Evolutionary conservation across 371 early-diverging fungal genomes (phyloP).

Genomic region (Mucor plumbeus): DNA sequence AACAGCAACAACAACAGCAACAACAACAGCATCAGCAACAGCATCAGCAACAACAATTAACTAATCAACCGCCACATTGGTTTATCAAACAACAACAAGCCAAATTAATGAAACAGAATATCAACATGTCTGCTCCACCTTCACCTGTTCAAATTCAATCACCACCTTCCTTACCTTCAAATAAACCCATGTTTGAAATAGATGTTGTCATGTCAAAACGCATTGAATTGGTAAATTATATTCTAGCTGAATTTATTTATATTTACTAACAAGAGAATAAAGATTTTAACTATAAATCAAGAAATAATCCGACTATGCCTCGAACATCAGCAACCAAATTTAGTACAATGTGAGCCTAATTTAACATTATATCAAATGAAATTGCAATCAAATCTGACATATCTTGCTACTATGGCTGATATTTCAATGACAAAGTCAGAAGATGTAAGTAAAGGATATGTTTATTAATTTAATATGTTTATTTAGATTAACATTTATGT

Average conservation of each 20-base stretch:
- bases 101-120: conserved; percentile 5
- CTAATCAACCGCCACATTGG: conserved; percentile 12
- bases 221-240: conserved; percentile 14
- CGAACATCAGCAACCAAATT: conserved; percentile 29
- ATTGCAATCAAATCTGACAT: conserved; percentile 59
- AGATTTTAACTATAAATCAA: conserved; percentile 52
- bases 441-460: conserved; percentile 35
- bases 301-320: conserved; percentile 59
- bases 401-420: conserved; percentile 64
- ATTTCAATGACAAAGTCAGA: conserved; percentile 55
- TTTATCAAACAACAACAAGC: conserved; percentile 18
- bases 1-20: conserved; percentile 3
- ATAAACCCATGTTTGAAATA: neutral
- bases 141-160: neutral
- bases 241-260: neutral
- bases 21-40: conserved; percentile 10
- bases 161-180: conserved; percentile 9
- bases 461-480: neutral
- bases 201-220: neutral
- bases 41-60: conserved; percentile 4
- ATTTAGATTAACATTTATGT: conserved; percentile 3
- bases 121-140: neutral
- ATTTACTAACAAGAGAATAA: neutral
- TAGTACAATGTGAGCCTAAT: conserved; percentile 36
- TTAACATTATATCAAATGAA: conserved; percentile 53